Percentiles rank a stretch among this genome's conserved stretches.
Evolutionary conservation across 129 eudicot genomes (phyloP).

Genomic region (Lactuca sativa): DNA sequence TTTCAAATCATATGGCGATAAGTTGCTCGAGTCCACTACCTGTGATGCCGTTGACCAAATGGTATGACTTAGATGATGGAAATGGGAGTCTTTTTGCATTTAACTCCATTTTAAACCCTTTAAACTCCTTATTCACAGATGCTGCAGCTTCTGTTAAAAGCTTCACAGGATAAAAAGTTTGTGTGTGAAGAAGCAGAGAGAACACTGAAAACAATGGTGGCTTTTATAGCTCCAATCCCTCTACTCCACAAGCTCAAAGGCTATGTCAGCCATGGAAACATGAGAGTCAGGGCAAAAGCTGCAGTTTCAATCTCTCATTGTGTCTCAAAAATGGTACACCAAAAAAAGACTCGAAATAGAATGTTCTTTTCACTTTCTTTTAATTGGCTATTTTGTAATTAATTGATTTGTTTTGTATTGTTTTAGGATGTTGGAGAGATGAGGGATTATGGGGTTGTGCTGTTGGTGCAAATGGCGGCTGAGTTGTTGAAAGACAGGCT

Average conservation of each 20-base stretch:
- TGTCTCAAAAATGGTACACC: slow-evolving; percentile 76
- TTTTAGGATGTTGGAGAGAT: slow-evolving; percentile 61
- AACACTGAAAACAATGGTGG: slow-evolving; percentile 72
- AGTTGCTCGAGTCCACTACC: slow-evolving; percentile 49
- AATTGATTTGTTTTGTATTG: slow-evolving; percentile 4
- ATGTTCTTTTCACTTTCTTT: neutral
- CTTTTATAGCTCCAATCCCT: slow-evolving; percentile 64
- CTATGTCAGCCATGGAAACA: slow-evolving; percentile 64
- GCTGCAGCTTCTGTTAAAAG: slow-evolving; percentile 78
- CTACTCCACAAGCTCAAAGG: slow-evolving; percentile 63
- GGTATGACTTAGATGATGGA: slow-evolving; percentile 38
- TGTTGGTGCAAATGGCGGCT: slow-evolving; percentile 54
- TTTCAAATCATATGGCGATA: slow-evolving; percentile 72
- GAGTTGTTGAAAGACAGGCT: slow-evolving; percentile 82
- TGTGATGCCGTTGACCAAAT: slow-evolving; percentile 70
- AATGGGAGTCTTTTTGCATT: no score
- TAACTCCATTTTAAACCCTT: no score
- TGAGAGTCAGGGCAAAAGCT: slow-evolving; percentile 92
- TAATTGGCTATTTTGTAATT: no score
- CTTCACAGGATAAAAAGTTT: slow-evolving; percentile 90
- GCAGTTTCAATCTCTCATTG: slow-evolving; percentile 70
- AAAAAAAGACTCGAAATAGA: no score
- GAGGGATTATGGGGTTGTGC: slow-evolving; percentile 66
- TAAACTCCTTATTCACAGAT: slow-evolving; percentile 41
- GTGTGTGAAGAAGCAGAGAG: slow-evolving; percentile 96